Evolutionary conservation across 495 filamentous ascomycete species (phyloP), one percentile per base, ranked within the genome.

Genomic region (Aspergillus incahuasiensis): DNA sequence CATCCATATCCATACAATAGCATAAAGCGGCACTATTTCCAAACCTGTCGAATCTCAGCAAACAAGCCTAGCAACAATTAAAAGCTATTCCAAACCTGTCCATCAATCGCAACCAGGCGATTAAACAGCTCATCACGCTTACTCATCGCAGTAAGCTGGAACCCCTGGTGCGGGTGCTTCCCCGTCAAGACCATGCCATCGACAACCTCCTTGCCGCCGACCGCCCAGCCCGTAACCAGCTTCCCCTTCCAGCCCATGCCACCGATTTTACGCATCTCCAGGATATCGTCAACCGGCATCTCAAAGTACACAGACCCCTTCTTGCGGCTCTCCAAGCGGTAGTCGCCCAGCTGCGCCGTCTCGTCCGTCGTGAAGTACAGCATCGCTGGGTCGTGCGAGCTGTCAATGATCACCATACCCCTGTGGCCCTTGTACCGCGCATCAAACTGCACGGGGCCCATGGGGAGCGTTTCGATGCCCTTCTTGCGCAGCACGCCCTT

Each of bases 241-340:
- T 91, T 94, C 8, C 85, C 83, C 72, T 95, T 95, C 90, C 90
- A 96, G 1, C 91, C 91, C 55, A 92, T 76, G 0, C 91, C 90
- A 9, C 90, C 91, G 2, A 90, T 74, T 74, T 95, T 95, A 69
- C 85, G 86, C 48, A 96, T 57, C 61, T 94, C 89, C 48, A 52
- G 62, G 35, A 88, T 82, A 24, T 87, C 82, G 9, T 73, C 71
- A 5, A 88, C 68, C 0, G 82, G 75, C 5, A 86, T 71, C n/a
- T 58, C 63, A 43, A 79, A 80, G 15, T 71, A 38, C 5, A 75
- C 72, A 6, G 66, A 67, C 0, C 67, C 63, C 22, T 69, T 69
- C 56, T 67, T 68, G 21, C 65, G 75, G 28, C 80, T 78, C 5
- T 71, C 70, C 19, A 86, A 70, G 3, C 54, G 38, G 15, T 64